A percentile compares a stretch with the other conserved stretches of the same genome.
These are phyloP conservation scores for Boletus patriciae DNA, from an alignment of 768 basidiomycete genomes.

Conservation along the genomic window DNA sequence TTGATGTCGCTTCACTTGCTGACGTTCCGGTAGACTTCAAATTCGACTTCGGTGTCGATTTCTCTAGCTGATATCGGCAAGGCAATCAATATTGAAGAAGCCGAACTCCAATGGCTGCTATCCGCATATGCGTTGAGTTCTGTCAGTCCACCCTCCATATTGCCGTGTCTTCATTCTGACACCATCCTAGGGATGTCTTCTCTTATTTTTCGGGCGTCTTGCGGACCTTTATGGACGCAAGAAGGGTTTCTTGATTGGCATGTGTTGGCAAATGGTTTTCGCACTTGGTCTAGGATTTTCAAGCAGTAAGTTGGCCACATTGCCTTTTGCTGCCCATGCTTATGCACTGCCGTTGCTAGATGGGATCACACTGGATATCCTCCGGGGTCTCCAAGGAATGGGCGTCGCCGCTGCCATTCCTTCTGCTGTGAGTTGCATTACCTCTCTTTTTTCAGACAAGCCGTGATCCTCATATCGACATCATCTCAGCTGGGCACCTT, in stretches of 20 bases:
- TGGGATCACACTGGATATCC: conserved; percentile 59
- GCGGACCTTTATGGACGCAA: conserved; percentile 82
- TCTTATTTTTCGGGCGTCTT: conserved; percentile 74
- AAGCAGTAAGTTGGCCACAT: conserved; percentile 36
- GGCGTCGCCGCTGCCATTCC: conserved; percentile 77
- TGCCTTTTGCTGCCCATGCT: background rate
- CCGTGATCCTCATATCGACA: background rate
- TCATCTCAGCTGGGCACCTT: conserved; percentile 68
- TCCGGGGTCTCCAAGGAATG: conserved; percentile 79
- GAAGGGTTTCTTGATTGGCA: conserved; percentile 61
- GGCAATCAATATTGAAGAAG: conserved; percentile 48
- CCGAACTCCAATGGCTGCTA: conserved; percentile 63
- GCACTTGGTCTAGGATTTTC: conserved; percentile 67
- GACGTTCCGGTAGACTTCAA: conserved; percentile 29
- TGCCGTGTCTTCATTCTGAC: background rate
- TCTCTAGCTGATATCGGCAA: conserved; percentile 52
- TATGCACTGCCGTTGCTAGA: conserved; percentile 37
- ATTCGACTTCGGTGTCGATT: conserved; percentile 47
- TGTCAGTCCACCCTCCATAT: conserved; percentile 39
- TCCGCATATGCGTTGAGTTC: conserved; percentile 70
- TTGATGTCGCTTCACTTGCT: background rate
- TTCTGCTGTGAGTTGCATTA: conserved; percentile 50
- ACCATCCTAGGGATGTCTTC: conserved; percentile 66
- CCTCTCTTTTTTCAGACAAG: background rate
- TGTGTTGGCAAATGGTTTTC: conserved; percentile 51